A percentile compares a stretch with the other conserved stretches of the same genome.
These are phyloP conservation scores for Alternaria sp. DNA, from an alignment of 2,329 filamentous ascomycete species.

Conservation along the genomic window DNA sequence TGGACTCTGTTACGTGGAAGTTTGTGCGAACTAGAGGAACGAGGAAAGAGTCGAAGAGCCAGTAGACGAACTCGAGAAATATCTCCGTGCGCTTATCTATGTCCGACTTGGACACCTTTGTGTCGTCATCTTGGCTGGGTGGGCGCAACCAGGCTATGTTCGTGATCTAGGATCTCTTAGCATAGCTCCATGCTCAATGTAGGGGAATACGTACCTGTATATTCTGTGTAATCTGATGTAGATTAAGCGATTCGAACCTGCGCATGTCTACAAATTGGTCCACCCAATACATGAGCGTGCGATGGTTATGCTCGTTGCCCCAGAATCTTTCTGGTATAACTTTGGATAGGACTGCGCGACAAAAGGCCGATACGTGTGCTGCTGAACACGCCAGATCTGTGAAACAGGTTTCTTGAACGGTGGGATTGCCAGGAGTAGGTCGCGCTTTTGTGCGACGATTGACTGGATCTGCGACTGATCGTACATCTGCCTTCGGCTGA, in stretches of 20 bases:
- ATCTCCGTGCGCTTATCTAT: conserved; percentile 77
- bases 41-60: conserved; percentile 87
- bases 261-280: conserved; percentile 78
- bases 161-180: conserved; percentile 60
- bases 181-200: conserved; percentile 9
- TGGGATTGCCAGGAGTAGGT: conserved; percentile 1
- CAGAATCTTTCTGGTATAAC: conserved; percentile 79
- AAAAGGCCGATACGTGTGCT: conserved; percentile 82
- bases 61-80: conserved; percentile 86
- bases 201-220: conserved; percentile 65
- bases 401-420: conserved; percentile 50
- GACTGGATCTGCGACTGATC: conserved; percentile 4
- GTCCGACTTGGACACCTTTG: conserved; percentile 74
- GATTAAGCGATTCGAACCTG: conserved; percentile 78
- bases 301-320: conserved; percentile 71
- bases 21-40: conserved; percentile 85
- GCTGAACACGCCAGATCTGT: conserved; percentile 71
- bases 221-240: conserved; percentile 78
- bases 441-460: conserved; percentile 8
- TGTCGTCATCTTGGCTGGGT: conserved; percentile 50
- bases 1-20: conserved; percentile 95
- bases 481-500: conserved; percentile 19
- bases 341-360: conserved; percentile 73
- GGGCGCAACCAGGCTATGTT: conserved; percentile 76
- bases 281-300: conserved; percentile 68